These are phyloP conservation scores for Limnanthes douglasii DNA, from an alignment of 345 rosid species.

Conservation along the genomic window DNA sequence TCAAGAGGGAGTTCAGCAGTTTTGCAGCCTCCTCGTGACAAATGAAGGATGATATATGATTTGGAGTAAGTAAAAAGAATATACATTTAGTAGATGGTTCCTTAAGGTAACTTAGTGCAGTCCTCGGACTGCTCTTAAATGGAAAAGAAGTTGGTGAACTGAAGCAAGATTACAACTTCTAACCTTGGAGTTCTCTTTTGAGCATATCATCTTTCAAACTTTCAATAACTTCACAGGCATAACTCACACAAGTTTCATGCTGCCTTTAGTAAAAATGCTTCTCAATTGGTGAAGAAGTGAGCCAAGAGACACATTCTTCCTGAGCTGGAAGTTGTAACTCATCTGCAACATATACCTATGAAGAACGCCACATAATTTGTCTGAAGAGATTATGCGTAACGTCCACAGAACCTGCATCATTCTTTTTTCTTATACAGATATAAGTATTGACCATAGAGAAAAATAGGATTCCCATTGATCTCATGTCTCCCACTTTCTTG, in stretches of 20 bases:
- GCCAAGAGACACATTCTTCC: constrained; percentile 82
- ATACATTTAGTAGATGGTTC: too few relatives aligned
- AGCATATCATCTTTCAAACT: constrained; percentile 65
- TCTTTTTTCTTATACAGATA: too few relatives aligned
- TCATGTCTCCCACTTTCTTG: too few relatives aligned
- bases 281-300: constrained; percentile 81
- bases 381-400: constrained; percentile 65
- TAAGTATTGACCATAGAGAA: too few relatives aligned
- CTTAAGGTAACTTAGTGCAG: too few relatives aligned
- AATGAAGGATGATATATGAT: constrained; percentile 31
- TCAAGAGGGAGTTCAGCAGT: constrained; percentile 78
- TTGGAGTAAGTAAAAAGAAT: too few relatives aligned
- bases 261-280: constrained; percentile 90
- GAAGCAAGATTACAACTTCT: constrained; percentile 12
- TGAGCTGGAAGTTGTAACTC: constrained; percentile 89
- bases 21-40: constrained; percentile 80
- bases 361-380: constrained; percentile 96
- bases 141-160: constrained; percentile 6
- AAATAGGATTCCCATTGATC: too few relatives aligned
- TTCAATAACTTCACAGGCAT: constrained; percentile 79
- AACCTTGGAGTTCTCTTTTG: constrained; percentile 55
- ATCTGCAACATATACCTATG: constrained; percentile 75
- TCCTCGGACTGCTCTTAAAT: too few relatives aligned
- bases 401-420: too few relatives aligned
- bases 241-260: constrained; percentile 88